Base-by-base conservation (phyloP, 163 green algal genomes). In the Volvox carteri region DNA sequence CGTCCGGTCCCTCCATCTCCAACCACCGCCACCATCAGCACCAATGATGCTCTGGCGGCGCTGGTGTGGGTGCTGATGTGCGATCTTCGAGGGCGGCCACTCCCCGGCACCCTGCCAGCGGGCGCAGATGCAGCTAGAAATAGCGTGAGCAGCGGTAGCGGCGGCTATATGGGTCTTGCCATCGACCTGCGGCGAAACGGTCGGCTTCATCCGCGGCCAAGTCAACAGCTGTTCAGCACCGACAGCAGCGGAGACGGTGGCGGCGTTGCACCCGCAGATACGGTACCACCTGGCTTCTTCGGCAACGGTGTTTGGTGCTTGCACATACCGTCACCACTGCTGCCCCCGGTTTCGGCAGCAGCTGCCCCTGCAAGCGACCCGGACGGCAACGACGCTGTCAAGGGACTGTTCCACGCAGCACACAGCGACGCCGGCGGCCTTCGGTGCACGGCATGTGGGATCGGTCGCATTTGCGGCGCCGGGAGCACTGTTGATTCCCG, bases 41-140 rank as follows among this genome's bases (percentile, higher is more conserved):
- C 86, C 65, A 93, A 93, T 62, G 90, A 93, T 41, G 86, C 86
- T 16, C n/a, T 93, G 19, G 56, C 86, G 3, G 68, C 60, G 25
- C 86, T 93, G 35, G 83, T 93, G 62, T 93, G 90, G 90, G 19
- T 52, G n/a, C 28, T 81, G 9, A 86, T 93, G 42, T 88, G 86
- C 67, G 48, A 93, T 44, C 76, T 93, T 67, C 54, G 81, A 35
- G 81, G 52, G 41, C 60, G 90, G 41, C 81, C 90, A 5, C 65
- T 90, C 65, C 90, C 86, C 30, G 90, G 90, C 11, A 23, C 28
- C 23, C 77, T 44, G 0, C 62, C 88, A 14, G 9, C 37, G 23
- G 11, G 4, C 56, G 2, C 19, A 54, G 21, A 4, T 25, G 39
- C 19, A 19, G 9, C 19, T n/a, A 11, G 5, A 42, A 68, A 9